phyloP scores from a whole-genome alignment of 2,329 filamentous ascomycete species.

The Elsinoe fawcettii region DNA sequence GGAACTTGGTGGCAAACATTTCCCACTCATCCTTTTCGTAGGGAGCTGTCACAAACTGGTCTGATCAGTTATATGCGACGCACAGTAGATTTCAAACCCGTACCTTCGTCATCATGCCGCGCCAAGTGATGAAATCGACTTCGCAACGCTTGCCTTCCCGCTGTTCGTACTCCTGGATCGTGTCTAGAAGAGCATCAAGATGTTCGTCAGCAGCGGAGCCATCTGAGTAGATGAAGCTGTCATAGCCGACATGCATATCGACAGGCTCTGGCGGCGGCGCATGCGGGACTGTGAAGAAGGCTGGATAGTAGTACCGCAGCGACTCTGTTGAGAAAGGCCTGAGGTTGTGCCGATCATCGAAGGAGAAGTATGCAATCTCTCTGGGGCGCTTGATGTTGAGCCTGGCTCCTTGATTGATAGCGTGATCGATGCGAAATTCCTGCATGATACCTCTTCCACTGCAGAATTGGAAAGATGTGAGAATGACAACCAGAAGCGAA shows the following conservation, averaged over 20 bases:
- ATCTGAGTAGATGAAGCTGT: conserved; percentile 75
- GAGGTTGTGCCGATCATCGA: conserved; percentile 74
- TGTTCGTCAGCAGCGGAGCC: conserved; percentile 71
- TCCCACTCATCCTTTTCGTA: conserved; percentile 88
- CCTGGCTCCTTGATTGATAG: not conserved
- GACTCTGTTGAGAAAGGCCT: conserved; percentile 64
- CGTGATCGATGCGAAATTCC: conserved; percentile 12
- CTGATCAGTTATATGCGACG: conserved; percentile 17
- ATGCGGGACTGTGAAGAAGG: conserved; percentile 27
- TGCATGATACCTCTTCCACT: conserved; percentile 4
- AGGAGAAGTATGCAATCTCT: conserved; percentile 90
- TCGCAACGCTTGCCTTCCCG: conserved; percentile 59
- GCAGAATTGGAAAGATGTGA: not conserved
- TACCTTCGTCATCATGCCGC: conserved; percentile 98
- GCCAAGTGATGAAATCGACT: conserved; percentile 81
- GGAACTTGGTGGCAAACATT: conserved; percentile 89
- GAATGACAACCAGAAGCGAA: not conserved
- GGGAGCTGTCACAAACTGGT: conserved; percentile 72
- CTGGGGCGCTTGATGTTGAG: conserved; percentile 12
- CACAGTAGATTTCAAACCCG: conserved; percentile 18
- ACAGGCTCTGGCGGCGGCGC: conserved; percentile 43
- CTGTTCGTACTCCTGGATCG: conserved; percentile 66
- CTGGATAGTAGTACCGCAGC: conserved; percentile 81
- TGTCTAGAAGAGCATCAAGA: conserved; percentile 70
- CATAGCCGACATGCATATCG: conserved; percentile 73